Conservation (phyloP, 2,329 filamentous ascomycete species). For the Tolypocladium album region DNA sequence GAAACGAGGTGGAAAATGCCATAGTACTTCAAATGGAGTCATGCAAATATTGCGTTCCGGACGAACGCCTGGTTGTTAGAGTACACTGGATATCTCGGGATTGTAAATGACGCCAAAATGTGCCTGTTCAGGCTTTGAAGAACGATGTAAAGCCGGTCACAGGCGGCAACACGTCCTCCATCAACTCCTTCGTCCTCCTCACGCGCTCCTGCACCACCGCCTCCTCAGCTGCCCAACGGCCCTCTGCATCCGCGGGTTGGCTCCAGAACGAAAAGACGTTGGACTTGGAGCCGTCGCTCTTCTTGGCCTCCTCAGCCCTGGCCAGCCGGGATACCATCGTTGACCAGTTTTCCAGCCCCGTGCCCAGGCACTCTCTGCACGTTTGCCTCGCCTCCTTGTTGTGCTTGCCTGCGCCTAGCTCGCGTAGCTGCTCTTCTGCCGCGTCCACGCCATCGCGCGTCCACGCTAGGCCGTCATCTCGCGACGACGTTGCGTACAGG, state of each 20-base stretch:
- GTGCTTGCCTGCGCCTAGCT: conserved; percentile 17
- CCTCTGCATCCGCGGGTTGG: conserved; percentile 22
- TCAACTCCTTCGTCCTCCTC: conserved; percentile 37
- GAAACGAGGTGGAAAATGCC: not conserved
- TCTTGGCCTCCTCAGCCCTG: conserved; percentile 32
- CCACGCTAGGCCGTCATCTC: conserved; percentile 73
- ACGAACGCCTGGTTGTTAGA: not conserved
- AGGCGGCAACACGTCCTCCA: conserved; percentile 36
- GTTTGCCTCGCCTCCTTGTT: conserved; percentile 31
- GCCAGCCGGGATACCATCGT: conserved; percentile 64
- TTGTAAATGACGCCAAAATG: not conserved
- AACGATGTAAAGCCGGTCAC: conserved; percentile 20
- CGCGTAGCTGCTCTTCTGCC: conserved; percentile 57
- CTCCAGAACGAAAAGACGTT: conserved; percentile 27
- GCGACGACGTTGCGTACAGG: conserved; percentile 54
- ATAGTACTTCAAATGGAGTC: not conserved
- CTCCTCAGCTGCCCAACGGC: conserved; percentile 44
- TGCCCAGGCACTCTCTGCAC: conserved; percentile 67
- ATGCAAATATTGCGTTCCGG: no score
- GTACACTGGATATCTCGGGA: not conserved
- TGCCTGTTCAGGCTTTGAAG: conserved; percentile 27
- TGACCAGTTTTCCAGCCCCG: conserved; percentile 73
- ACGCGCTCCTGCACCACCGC: conserved; percentile 41
- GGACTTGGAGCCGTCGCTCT: conserved; percentile 20
- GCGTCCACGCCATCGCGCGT: conserved; percentile 78